A percentile compares a stretch with the other conserved stretches of the same genome.
These are phyloP conservation scores for Eragrostis nindensis DNA, from an alignment of 176 grass and related monocot species.

Conservation along the genomic window DNA sequence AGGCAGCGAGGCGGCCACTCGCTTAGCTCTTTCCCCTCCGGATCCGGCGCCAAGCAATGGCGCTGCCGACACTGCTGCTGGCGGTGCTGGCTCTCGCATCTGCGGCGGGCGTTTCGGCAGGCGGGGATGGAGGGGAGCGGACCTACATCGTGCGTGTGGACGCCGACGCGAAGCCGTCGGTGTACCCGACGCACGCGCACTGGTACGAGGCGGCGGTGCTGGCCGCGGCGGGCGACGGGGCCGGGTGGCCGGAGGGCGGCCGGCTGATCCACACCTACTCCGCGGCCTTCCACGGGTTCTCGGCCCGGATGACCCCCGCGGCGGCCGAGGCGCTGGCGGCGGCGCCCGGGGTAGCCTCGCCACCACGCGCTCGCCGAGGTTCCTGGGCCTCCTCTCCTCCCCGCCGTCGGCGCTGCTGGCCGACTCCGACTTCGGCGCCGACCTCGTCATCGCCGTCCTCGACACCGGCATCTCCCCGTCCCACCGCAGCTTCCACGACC, in stretches of 20 bases:
- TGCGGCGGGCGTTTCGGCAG: not conserved
- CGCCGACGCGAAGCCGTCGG: constrained; percentile 84
- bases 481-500: constrained; percentile 78
- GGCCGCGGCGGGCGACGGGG: constrained; percentile 37
- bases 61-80: not conserved
- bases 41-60: constrained; percentile 44
- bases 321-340: constrained; percentile 44
- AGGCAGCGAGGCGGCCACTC: constrained; percentile 11
- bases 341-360: constrained; percentile 52
- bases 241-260: constrained; percentile 58
- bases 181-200: constrained; percentile 86
- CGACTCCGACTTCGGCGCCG: constrained; percentile 82
- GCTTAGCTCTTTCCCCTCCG: constrained; percentile 36
- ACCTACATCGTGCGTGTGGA: constrained; percentile 94
- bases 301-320: constrained; percentile 60
- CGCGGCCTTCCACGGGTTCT: constrained; percentile 80
- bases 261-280: constrained; percentile 90
- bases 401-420: constrained; percentile 81
- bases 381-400: constrained; percentile 73
- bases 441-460: constrained; percentile 78
- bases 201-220: constrained; percentile 83
- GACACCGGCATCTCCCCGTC: constrained; percentile 85
- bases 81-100: not conserved
- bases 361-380: constrained; percentile 79
- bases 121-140: not conserved